phyloP scores from a whole-genome alignment of 1,139 yeast genomes.

The Nakaseomyces uthaithaninus region DNA sequence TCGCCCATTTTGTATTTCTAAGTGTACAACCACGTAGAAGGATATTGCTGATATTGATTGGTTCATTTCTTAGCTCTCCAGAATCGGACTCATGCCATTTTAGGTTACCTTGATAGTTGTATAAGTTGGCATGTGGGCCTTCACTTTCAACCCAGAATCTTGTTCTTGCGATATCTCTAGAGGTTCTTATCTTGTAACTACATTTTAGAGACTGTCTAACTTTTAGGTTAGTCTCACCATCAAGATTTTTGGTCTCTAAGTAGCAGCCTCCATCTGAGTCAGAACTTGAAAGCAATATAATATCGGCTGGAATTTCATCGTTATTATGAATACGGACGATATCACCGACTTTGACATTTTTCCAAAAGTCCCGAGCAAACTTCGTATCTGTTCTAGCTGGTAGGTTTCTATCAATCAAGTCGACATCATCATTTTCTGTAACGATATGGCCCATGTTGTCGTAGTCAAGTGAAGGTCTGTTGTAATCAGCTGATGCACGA shows the following conservation, averaged over 20 bases:
- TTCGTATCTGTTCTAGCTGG: constrained; percentile 30
- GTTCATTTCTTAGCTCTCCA: constrained; percentile 46
- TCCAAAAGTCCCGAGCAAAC: constrained; percentile 76
- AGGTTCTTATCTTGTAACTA: constrained; percentile 55
- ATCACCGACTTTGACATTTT: constrained; percentile 83
- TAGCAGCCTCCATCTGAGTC: constrained; percentile 88
- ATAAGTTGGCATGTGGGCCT: constrained; percentile 77
- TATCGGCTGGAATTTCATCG: constrained; percentile 92
- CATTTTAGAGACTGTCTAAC: constrained; percentile 66
- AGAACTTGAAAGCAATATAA: constrained; percentile 69
- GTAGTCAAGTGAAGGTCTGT: constrained; percentile 26
- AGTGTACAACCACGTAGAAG: constrained; percentile 85
- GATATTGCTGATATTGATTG: constrained; percentile 71
- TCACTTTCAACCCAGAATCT: constrained; percentile 86
- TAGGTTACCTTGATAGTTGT: constrained; percentile 66
- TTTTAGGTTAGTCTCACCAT: constrained; percentile 93
- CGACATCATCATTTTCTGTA: constrained; percentile 16
- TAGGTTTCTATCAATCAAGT: constrained; percentile 24
- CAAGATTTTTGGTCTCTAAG: constrained; percentile 88
- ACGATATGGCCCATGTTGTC: constrained; percentile 18
- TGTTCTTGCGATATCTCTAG: constrained; percentile 65
- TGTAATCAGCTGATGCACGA: constrained; percentile 27
- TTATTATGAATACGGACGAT: constrained; percentile 74
- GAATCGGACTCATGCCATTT: constrained; percentile 40
- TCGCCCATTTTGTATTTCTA: constrained; percentile 88